Conservation (phyloP, 2,329 filamentous ascomycete species). For the Cylindrodendrum hubeiense region DNA sequence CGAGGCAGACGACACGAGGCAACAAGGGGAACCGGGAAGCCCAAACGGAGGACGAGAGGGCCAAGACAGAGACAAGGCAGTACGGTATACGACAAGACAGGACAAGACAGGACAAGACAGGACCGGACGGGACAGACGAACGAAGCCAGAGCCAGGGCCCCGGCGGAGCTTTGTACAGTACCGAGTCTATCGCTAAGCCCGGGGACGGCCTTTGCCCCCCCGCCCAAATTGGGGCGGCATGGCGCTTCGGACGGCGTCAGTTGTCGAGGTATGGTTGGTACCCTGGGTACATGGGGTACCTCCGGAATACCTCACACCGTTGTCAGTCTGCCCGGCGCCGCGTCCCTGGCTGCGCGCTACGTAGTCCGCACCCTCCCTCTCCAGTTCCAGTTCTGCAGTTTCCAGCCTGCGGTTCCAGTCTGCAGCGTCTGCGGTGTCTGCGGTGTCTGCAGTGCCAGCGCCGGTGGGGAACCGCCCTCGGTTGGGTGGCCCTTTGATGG, state of each 20-base stretch:
- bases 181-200: constrained; percentile 36
- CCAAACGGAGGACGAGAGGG: not conserved
- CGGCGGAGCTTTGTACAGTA: constrained; percentile 16
- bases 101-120: not conserved
- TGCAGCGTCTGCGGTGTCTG: not conserved
- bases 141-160: constrained; percentile 1
- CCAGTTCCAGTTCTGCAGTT: not conserved
- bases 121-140: not conserved
- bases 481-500: not conserved
- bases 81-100: constrained; percentile 4
- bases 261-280: constrained; percentile 34
- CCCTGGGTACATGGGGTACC: constrained; percentile 23
- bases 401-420: not conserved
- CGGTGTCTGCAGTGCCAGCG: constrained; percentile 3
- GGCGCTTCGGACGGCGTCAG: constrained; percentile 45
- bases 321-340: too few relatives aligned
- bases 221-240: constrained; percentile 39
- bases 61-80: not conserved
- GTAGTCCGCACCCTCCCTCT: not conserved
- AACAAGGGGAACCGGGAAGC: not conserved
- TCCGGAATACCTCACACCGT: constrained; percentile 18
- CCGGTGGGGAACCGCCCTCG: not conserved
- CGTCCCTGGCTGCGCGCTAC: not conserved
- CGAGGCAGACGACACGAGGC: not conserved
- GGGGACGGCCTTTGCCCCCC: constrained; percentile 20